A percentile compares a stretch with the other conserved stretches of the same genome.
These are phyloP conservation scores for Pythium aphanidermatum DNA, from an alignment of 352 stramenopile species.

Conservation along the genomic window DNA sequence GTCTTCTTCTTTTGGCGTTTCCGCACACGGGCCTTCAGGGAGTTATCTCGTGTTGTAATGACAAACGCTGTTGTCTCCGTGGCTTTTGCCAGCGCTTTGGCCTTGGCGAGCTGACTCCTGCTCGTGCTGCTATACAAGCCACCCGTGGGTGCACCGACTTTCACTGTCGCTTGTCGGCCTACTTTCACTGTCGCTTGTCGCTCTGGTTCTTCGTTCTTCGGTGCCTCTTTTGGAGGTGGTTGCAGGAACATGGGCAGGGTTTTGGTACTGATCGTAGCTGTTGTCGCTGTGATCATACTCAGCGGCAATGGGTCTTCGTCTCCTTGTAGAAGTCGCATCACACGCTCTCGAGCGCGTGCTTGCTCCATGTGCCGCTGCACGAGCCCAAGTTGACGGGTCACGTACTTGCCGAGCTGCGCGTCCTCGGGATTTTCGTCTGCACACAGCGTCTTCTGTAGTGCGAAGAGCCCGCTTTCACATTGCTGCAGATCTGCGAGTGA, in stretches of 20 bases:
- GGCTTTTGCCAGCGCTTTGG: conserved; percentile 9
- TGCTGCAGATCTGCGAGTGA: conserved; percentile 31
- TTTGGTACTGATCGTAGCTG: background rate
- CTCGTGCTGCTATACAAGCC: background rate
- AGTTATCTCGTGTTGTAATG: conserved; percentile 31
- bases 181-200: background rate
- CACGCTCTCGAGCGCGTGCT: conserved; percentile 41
- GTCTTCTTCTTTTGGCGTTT: conserved; percentile 19
- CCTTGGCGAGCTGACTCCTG: conserved; percentile 9
- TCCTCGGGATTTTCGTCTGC: conserved; percentile 28
- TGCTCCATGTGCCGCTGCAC: conserved; percentile 51
- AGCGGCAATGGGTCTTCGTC: background rate
- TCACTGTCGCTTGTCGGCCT: background rate
- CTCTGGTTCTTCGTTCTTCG: background rate
- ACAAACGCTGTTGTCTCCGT: conserved; percentile 31
- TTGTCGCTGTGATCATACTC: background rate
- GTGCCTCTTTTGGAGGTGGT: background rate
- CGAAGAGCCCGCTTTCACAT: conserved; percentile 30
- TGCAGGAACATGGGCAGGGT: conserved; percentile 17
- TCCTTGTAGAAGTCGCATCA: conserved; percentile 32
- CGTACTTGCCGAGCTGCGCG: conserved; percentile 51
- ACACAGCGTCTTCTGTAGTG: conserved; percentile 33
- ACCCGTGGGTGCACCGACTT: background rate
- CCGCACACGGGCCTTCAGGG: conserved; percentile 19
- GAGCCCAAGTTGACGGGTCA: conserved; percentile 39